These are phyloP conservation scores for Murraya paniculata DNA, from an alignment of 345 rosid genomes.

Conservation along the genomic window DNA sequence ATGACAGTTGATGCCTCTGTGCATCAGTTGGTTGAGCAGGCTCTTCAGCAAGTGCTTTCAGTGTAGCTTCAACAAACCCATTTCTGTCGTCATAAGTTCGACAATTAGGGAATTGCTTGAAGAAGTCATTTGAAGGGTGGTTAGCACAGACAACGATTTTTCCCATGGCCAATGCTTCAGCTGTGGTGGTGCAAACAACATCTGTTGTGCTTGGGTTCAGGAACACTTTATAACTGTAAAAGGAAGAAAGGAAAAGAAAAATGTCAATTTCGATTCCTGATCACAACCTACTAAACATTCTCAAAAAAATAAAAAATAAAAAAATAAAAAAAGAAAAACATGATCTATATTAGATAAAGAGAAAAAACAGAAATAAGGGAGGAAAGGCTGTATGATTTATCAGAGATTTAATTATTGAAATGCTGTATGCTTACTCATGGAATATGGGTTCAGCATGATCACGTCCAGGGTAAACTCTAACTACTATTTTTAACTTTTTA, in stretches of 20 bases:
- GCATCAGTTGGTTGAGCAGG: constrained; percentile 62
- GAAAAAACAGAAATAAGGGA: background rate
- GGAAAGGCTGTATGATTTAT: background rate
- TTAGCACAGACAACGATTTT: constrained; percentile 66
- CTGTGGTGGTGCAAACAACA: constrained; percentile 95
- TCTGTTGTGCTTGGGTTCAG: constrained; percentile 98
- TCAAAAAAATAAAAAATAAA: background rate
- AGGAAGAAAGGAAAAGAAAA: constrained; percentile 9
- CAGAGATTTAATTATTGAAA: background rate
- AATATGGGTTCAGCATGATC: constrained; percentile 88
- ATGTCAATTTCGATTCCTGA: background rate
- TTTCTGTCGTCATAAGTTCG: constrained; percentile 43
- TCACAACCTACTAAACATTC: background rate
- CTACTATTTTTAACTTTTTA: constrained; percentile 47
- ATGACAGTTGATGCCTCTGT: constrained; percentile 68
- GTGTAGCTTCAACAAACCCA: constrained; percentile 53
- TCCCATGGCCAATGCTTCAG: constrained; percentile 99
- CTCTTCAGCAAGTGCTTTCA: constrained; percentile 64
- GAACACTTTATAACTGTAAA: constrained; percentile 80
- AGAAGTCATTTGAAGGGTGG: constrained; percentile 49
- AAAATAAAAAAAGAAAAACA: background rate
- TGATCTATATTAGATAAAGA: background rate
- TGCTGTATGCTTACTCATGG: constrained; percentile 64
- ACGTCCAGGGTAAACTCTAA: constrained; percentile 72
- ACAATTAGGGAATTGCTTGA: constrained; percentile 86